Evolutionary conservation across 2,329 filamentous ascomycete species (phyloP), one percentile per base, ranked within the genome.

Genomic region (Diaporthe destruens): DNA sequence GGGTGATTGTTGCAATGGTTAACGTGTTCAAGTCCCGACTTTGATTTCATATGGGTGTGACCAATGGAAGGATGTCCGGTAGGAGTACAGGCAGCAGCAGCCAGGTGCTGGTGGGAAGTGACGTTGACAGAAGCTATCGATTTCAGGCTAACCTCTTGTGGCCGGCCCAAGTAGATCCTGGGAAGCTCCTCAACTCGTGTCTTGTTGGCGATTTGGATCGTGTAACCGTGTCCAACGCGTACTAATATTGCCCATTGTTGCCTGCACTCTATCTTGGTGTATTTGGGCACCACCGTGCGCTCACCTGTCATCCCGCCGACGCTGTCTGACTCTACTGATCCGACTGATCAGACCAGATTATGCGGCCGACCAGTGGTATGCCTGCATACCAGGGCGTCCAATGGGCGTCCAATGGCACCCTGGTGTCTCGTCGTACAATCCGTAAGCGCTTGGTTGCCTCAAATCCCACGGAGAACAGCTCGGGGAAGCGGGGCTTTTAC

Each of bases 361-460:
- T 39, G 55, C 18, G 29, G 34, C 54, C 53, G 6, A 29, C 29
- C 29, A 29, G 29, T 29, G 29, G 12, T 14, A 63, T 29, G 57
- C 57, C 12, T 29, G 57, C 16, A 25, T 4, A 14, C 14, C 8
- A 25, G n/a, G n/a, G 39, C 42, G 20, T 49, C 57, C 39, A 49
- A 63, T 63, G n/a, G n/a, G 39, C 42, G 20, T 49, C 57, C 39
- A 49, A 63, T 63, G 16, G 3, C 29, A 32, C 8, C 57, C 34
- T 49, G 14, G 6, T 20, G 7, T 6, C n/a, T 7, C 34, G 57
- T 63, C 42, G 25, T 23, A 49, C 25, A 63, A n/a, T 23, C 42
- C 57, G 42, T 63, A 63, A 63, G 57, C 57, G 18, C 57, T 8
- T 32, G 57, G 42, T 20, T 63, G 57, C 42, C 23, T 49, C 23